phyloP scores from a whole-genome alignment of 345 rosid genomes.

The Nasturtium officinale region DNA sequence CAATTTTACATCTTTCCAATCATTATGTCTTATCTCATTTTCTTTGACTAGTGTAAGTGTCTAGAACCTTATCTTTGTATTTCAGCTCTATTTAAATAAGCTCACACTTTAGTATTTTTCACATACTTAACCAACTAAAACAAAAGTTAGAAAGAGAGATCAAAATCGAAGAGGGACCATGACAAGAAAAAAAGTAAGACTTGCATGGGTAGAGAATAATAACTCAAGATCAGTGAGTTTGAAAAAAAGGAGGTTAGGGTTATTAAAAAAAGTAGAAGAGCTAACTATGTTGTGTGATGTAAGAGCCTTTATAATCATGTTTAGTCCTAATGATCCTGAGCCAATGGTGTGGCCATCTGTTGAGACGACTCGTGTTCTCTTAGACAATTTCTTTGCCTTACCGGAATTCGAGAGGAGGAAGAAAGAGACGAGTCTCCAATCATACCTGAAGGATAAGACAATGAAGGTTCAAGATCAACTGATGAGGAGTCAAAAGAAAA shows the following conservation, averaged over 20 bases:
- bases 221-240: slow-evolving; percentile 48
- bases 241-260: slow-evolving; percentile 58
- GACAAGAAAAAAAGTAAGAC: slow-evolving; percentile 59
- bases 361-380: slow-evolving; percentile 19
- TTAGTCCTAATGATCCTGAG: slow-evolving; percentile 43
- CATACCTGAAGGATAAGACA: slow-evolving; percentile 31
- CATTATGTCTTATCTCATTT: not conserved
- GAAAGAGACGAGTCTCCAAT: slow-evolving; percentile 22
- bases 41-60: not conserved
- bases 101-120: not conserved
- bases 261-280: slow-evolving; percentile 66
- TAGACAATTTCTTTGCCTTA: slow-evolving; percentile 22
- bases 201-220: slow-evolving; percentile 48
- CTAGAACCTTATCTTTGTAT: not conserved
- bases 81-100: not conserved
- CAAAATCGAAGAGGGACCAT: slow-evolving; percentile 31
- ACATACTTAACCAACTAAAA: not conserved
- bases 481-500: not conserved
- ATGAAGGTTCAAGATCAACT: not conserved
- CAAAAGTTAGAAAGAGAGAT: not conserved
- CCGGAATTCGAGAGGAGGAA: slow-evolving; percentile 18
- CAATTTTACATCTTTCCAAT: not conserved
- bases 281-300: slow-evolving; percentile 61
- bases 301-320: slow-evolving; percentile 55
- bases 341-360: slow-evolving; percentile 65